A percentile compares a stretch with the other conserved stretches of the same genome.
Conservation (phyloP, 306 rosid genomes). For the Acacia melanoxylon region DNA sequence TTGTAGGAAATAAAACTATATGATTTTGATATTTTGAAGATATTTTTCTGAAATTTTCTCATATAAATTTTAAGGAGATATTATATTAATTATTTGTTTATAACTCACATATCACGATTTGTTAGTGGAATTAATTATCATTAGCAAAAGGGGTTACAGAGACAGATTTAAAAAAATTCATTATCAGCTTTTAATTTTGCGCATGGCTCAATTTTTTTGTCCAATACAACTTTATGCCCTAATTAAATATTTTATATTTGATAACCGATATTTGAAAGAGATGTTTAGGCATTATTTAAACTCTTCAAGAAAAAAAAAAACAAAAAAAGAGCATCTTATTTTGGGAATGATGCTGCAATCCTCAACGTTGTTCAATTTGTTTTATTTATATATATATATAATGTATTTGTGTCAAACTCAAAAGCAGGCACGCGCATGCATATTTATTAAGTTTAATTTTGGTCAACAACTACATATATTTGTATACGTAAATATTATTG, state of each 20-base stretch:
- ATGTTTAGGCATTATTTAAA: not conserved
- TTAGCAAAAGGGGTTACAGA: not conserved
- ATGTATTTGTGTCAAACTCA: slow-evolving; percentile 22
- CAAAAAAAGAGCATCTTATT: slow-evolving; percentile 14
- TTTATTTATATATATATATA: not conserved
- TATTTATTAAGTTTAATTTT: not conserved
- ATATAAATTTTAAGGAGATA: not conserved
- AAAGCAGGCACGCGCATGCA: slow-evolving; percentile 15
- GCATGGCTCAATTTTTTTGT: not conserved
- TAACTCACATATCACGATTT: not conserved
- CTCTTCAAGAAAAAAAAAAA: not conserved
- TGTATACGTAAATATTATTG: not conserved
- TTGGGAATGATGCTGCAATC: slow-evolving; percentile 19
- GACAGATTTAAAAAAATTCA: not conserved
- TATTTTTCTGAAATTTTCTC: too few relatives aligned
- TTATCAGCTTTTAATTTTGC: not conserved
- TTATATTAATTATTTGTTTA: not conserved
- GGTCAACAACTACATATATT: not conserved
- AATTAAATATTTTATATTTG: not conserved
- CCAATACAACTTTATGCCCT: not conserved
- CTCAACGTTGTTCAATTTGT: slow-evolving; percentile 1
- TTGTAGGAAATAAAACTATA: too few relatives aligned
- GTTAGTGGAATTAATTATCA: not conserved
- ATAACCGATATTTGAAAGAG: not conserved
- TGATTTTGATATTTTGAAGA: too few relatives aligned